Conservation (phyloP, 148 eudicot genomes). For the Silene conica region DNA sequence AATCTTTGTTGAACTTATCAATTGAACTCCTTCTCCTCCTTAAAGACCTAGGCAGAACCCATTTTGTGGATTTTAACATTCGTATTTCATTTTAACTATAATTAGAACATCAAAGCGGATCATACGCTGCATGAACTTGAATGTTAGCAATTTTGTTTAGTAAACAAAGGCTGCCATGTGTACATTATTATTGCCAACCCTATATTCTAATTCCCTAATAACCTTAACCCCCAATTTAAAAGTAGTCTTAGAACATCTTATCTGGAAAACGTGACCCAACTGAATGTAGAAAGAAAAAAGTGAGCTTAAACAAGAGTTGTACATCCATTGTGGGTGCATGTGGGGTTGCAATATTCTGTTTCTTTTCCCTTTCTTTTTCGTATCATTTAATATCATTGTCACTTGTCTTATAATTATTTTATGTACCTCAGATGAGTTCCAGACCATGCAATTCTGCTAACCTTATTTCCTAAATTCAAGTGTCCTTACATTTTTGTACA, state of each 20-base stretch:
- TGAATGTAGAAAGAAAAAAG: constrained; percentile 23
- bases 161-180: background rate
- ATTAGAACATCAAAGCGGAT: constrained; percentile 15
- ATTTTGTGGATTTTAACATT: background rate
- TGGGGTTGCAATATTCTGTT: constrained; percentile 43
- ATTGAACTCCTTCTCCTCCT: background rate
- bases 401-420: constrained; percentile 26
- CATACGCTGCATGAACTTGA: constrained; percentile 17
- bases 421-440: constrained; percentile 22
- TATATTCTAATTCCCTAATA: constrained; percentile 16
- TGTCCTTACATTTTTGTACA: background rate
- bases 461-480: constrained; percentile 5
- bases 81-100: background rate
- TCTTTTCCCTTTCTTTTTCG: constrained; percentile 36
- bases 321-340: constrained; percentile 38
- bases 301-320: constrained; percentile 28
- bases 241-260: constrained; percentile 7
- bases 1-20: too few species aligned
- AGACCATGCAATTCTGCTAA: constrained; percentile 21
- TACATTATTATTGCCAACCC: constrained; percentile 1
- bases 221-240: constrained; percentile 9
- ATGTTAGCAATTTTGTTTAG: background rate
- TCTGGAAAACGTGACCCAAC: constrained; percentile 22
- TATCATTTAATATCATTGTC: constrained; percentile 31
- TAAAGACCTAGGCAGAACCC: background rate